Conservation (phyloP, 345 rosid genomes). For the Dipteronia sinensis region DNA sequence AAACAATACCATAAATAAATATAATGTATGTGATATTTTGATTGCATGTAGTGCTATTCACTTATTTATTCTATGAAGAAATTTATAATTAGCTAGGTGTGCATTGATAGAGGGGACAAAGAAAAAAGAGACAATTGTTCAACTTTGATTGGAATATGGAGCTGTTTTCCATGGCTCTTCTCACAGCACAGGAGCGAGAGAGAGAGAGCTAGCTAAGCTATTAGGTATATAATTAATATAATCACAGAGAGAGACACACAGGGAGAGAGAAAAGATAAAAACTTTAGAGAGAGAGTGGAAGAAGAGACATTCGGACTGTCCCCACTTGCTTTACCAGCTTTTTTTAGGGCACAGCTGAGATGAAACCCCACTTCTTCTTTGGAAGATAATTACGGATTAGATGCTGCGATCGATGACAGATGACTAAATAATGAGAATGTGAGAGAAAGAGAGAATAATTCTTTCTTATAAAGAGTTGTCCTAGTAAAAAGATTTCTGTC, state of each 20-base stretch:
- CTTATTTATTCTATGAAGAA: background rate
- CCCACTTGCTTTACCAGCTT: slow-evolving; percentile 8
- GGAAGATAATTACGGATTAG: slow-evolving; percentile 30
- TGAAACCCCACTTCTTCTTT: slow-evolving; percentile 2
- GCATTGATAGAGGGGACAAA: slow-evolving; percentile 15
- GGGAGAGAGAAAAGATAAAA: background rate
- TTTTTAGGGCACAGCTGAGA: slow-evolving; percentile 1
- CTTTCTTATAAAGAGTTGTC: slow-evolving; percentile 5
- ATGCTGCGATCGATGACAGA: slow-evolving; percentile 29
- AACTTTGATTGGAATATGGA: slow-evolving; percentile 13
- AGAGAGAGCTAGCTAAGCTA: too few relatives aligned
- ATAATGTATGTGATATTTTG: background rate
- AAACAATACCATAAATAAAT: background rate
- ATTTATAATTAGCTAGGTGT: background rate
- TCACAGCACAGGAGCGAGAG: background rate
- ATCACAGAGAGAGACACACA: background rate
- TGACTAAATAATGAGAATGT: slow-evolving; percentile 22
- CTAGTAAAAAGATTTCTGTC: slow-evolving; percentile 24
- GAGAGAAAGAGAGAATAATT: background rate
- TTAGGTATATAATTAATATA: too few relatives aligned
- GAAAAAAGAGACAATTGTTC: slow-evolving; percentile 22
- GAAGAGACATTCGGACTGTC: slow-evolving; percentile 23
- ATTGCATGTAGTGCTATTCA: too few relatives aligned
- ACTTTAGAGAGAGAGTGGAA: too few relatives aligned
- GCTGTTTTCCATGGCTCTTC: slow-evolving; percentile 19